Base-by-base conservation (phyloP, 2,329 filamentous ascomycete species). In the Clarireedia homoeocarpa region DNA sequence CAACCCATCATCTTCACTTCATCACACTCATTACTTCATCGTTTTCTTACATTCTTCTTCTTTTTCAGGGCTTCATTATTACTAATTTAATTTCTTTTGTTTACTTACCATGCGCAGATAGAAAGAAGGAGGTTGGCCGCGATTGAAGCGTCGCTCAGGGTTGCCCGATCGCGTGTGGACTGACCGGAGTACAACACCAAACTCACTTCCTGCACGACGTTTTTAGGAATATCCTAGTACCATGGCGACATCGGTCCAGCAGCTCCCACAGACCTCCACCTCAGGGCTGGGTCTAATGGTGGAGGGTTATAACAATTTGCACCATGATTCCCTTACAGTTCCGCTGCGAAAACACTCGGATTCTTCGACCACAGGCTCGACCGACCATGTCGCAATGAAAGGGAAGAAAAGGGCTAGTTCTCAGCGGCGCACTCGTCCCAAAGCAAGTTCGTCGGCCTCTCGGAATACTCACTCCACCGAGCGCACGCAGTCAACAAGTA, bases 391-490 rank as follows among this genome's bases (percentile, higher is more conserved):
- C 53, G 60, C 57, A 17, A 65, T 63, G 59, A 63, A 44, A 36
- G 59, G 53, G 48, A 62, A 62, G 44, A 60, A 58, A 48, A 59
- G 50, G 48, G 34, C 51, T 49, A 58, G 61, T 46, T 51, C 51
- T 38, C 34, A 48, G 44, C 26, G 30, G 23, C n/a, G 38, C n/a
- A 62, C 51, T 46, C 58, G 62, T 34, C 61, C 61, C 5, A 61
- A 65, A 27, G 56, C 62, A 23, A 51, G 62, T 24, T 66, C 66
- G 2, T 61, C 62, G 15, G 63, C 64, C 10, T 69, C 66, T 24
- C 20, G 50, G 9, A 55, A 49, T 39, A 55, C 53, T 23, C 50
- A 55, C 26, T 44, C 36, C 24, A 51, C 53, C 6, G 63, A 60
- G 27, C 59, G 63, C 27, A 65, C 65, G 9, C 58, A 62, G 15